Conservation (phyloP, 2,329 filamentous ascomycete genomes). For the Fusarium brachygibbosum region DNA sequence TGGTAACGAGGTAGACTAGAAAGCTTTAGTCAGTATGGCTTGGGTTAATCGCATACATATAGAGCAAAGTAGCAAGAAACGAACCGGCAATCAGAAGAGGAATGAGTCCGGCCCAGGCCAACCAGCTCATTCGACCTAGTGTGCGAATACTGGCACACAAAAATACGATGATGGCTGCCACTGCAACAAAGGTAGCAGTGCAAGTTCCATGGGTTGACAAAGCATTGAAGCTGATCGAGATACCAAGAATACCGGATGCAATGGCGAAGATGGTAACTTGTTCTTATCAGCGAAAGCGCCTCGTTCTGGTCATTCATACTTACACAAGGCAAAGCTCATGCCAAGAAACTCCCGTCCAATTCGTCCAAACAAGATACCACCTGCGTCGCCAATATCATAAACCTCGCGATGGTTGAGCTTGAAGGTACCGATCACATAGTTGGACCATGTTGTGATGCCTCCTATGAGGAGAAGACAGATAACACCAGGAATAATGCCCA, state of each 20-base stretch:
- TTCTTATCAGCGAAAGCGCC: background rate
- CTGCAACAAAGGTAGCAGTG: slow-evolving; percentile 56
- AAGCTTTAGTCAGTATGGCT: background rate
- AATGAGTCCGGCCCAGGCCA: slow-evolving; percentile 48
- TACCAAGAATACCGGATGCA: slow-evolving; percentile 41
- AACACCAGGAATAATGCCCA: slow-evolving; percentile 63
- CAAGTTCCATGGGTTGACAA: slow-evolving; percentile 56
- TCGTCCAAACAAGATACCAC: slow-evolving; percentile 62
- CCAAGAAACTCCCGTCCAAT: slow-evolving; percentile 60
- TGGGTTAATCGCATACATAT: background rate
- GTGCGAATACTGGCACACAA: slow-evolving; percentile 52
- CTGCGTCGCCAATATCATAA: slow-evolving; percentile 67
- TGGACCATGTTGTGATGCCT: slow-evolving; percentile 62
- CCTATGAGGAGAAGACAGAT: slow-evolving; percentile 58
- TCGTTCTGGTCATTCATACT: background rate
- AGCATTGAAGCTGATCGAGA: slow-evolving; percentile 58
- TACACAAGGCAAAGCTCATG: slow-evolving; percentile 54
- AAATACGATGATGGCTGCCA: slow-evolving; percentile 50
- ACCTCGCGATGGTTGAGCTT: slow-evolving; percentile 65
- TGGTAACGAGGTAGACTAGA: slow-evolving; percentile 37
- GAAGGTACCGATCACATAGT: slow-evolving; percentile 64
- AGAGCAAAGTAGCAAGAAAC: background rate
- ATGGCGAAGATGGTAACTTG: slow-evolving; percentile 25
- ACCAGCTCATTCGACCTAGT: slow-evolving; percentile 51
- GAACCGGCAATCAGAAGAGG: slow-evolving; percentile 11